Evolutionary conservation across 257 asterid genomes (phyloP), one percentile per base, ranked within the genome.

Genomic region (Paraleonurus japonicus): DNA sequence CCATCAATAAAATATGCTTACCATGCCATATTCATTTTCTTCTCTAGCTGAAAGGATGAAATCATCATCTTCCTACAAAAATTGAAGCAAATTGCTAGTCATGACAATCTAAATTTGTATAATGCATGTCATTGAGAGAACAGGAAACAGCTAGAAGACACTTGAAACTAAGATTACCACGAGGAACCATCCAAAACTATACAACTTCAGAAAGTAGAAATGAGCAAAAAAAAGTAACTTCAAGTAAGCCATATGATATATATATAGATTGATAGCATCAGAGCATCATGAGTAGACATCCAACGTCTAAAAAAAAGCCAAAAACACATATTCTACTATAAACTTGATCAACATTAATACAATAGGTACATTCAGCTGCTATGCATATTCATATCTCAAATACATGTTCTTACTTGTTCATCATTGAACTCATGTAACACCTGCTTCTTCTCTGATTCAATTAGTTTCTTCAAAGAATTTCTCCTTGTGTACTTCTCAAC

Each of bases 21-120:
- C 98, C 87, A 81, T 67, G 69, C 61, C 79, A 45, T 55, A 39
- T 75, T 89, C 95, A 73, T 72, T 85, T 75, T 85, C 93, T 75
- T 89, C 97, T 78, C 81, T 89, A 13, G 81, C 70, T 28, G 95
- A 76, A 79, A 88, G 86, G 60, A 78, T 78, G 81, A 88, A 92
- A 83, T 92, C 97, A 82, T 77, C 96, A 74, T 92, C 99, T 75
- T 86, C 98, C 99, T 95, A 65, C 72, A 81, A 54, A 60, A 55
- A 20, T 17, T 37, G 62, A 37, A 17, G 26, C n/a, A 77, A 67
- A 53, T 10, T 16, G 30, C 59, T 8, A 35, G 32, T 65, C 60
- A 70, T 54, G 73, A 61, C 15, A 54, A 71, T 27, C 54, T 39
- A 64, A 30, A 12, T 5, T 43, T n/a, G 17, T 12, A 6, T 51